Evolutionary conservation across 2,329 filamentous ascomycete genomes (phyloP).

Genomic region (Ophiostoma triangulosporum): DNA sequence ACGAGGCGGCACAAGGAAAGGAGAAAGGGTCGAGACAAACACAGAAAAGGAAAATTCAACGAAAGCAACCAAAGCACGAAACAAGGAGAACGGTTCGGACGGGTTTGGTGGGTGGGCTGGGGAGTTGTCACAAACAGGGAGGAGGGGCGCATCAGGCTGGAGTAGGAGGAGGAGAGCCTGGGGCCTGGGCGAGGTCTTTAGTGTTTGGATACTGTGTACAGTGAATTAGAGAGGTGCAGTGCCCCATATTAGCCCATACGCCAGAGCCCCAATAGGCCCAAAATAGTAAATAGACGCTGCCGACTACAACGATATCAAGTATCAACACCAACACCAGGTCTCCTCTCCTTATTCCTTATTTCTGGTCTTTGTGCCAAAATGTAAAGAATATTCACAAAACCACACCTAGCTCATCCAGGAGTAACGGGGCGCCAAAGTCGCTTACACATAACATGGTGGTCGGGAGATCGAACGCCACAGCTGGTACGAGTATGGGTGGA

Average conservation of each 20-base stretch:
- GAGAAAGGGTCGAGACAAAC: not conserved
- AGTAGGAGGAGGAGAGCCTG: too few relatives aligned
- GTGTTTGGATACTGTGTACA: not conserved
- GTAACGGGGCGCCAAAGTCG: too few relatives aligned
- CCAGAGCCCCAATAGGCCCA: not conserved
- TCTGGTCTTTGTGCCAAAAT: too few relatives aligned
- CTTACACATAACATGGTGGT: too few relatives aligned
- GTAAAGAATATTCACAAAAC: too few relatives aligned
- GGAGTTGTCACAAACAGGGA: conserved; percentile 8
- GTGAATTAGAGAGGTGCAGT: not conserved
- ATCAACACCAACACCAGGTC: not conserved
- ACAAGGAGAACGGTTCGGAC: conserved; percentile 3
- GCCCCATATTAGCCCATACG: not conserved
- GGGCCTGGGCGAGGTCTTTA: not conserved
- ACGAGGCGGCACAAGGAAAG: not conserved
- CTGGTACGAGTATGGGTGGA: not conserved
- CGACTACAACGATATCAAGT: too few relatives aligned
- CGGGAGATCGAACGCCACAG: too few relatives aligned
- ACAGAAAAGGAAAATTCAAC: not conserved
- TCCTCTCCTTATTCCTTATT: not conserved
- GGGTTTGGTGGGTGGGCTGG: conserved; percentile 5
- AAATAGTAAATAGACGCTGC: conserved; percentile 1
- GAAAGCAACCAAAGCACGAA: conserved; percentile 1
- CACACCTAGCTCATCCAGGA: too few relatives aligned
- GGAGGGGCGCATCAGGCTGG: conserved; percentile 10